Evolutionary conservation across 2,329 filamentous ascomycete genomes (phyloP).

Genomic region (Dendrostoma leiphaemia): DNA sequence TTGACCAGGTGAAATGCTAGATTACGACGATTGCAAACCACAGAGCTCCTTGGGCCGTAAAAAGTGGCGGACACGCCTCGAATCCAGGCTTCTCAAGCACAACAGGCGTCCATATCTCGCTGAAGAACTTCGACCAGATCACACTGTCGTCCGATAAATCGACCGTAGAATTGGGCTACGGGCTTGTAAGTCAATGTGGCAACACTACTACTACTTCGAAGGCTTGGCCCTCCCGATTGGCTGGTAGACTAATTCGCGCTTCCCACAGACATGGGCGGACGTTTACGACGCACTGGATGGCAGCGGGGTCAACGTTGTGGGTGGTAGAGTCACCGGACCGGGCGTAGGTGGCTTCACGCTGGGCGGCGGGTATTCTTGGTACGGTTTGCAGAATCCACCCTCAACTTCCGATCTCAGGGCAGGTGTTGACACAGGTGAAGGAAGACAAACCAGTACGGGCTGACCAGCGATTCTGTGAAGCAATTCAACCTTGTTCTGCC

Average conservation of each 20-base stretch:
- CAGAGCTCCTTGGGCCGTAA: conserved; percentile 24
- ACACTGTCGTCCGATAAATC: conserved; percentile 20
- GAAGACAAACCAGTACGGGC: conserved; percentile 28
- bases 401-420: neutral
- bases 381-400: neutral
- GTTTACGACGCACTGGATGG: conserved; percentile 22
- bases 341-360: conserved; percentile 27
- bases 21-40: conserved; percentile 20
- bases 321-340: conserved; percentile 24
- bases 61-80: conserved; percentile 25
- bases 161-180: conserved; percentile 24
- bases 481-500: conserved; percentile 25
- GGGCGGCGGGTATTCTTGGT: conserved; percentile 28
- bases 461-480: conserved; percentile 26
- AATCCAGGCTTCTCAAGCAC: conserved; percentile 29
- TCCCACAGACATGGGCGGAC: conserved; percentile 22
- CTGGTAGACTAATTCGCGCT: too few relatives aligned
- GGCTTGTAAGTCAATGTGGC: conserved; percentile 13
- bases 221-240: too few relatives aligned
- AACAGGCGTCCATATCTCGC: conserved; percentile 23
- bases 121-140: conserved; percentile 22
- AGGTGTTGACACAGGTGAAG: neutral
- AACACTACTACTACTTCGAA: too few relatives aligned
- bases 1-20: neutral
- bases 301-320: conserved; percentile 25